Evolutionary conservation across 2,329 filamentous ascomycete species (phyloP).

Genomic region (Xylariaceae sp.): DNA sequence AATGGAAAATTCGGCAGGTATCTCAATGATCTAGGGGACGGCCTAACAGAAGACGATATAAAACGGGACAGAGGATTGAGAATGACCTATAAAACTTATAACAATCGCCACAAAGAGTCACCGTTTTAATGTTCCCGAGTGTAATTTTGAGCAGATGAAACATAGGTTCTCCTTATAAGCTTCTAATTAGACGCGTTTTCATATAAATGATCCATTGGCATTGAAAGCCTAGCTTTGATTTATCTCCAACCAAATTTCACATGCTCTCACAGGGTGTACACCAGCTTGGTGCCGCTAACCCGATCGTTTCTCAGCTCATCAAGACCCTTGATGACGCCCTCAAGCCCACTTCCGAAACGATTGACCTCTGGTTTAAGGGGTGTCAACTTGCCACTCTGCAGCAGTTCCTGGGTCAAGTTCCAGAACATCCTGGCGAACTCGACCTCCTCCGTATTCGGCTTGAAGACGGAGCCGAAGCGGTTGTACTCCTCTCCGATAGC

Average conservation of each 20-base stretch:
- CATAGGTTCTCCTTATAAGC: not conserved
- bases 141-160: no score
- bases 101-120: no score
- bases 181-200: no score
- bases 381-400: slow-evolving; percentile 48
- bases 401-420: slow-evolving; percentile 42
- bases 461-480: slow-evolving; percentile 44
- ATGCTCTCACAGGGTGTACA: slow-evolving; percentile 48
- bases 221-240: no score
- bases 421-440: slow-evolving; percentile 44
- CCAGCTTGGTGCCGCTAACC: slow-evolving; percentile 53
- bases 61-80: no score
- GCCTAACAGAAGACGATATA: no score
- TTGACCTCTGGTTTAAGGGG: slow-evolving; percentile 45
- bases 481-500: slow-evolving; percentile 47
- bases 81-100: no score
- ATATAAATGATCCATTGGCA: no score
- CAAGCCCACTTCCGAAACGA: slow-evolving; percentile 39
- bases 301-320: slow-evolving; percentile 42
- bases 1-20: no score
- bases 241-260: not conserved
- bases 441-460: slow-evolving; percentile 23
- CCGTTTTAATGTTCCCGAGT: no score
- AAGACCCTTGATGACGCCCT: slow-evolving; percentile 47
- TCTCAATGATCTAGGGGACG: no score